A percentile compares a stretch with the other conserved stretches of the same genome.
Conservation (phyloP, 768 basidiomycete genomes). For the Ramaria rubella region DNA sequence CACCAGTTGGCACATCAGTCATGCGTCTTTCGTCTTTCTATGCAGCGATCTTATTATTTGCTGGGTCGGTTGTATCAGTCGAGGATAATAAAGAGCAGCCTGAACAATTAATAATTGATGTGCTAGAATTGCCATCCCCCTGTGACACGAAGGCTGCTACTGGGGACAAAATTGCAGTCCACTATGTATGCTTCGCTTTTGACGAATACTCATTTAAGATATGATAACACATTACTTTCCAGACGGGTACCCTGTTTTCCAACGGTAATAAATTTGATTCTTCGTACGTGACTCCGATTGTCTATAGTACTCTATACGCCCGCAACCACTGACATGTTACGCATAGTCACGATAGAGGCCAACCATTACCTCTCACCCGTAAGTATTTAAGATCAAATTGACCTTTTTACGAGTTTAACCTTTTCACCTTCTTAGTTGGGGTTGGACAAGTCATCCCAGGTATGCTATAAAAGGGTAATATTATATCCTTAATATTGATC, state of each 20-base stretch:
- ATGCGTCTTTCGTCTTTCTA: neutral
- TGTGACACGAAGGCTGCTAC: constrained; percentile 50
- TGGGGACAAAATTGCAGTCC: constrained; percentile 64
- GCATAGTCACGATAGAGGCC: constrained; percentile 59
- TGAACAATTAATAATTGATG: constrained; percentile 53
- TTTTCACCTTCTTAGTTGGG: constrained; percentile 52
- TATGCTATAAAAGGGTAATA: neutral
- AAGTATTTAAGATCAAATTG: constrained; percentile 20
- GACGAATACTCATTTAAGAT: neutral
- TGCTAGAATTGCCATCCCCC: constrained; percentile 49
- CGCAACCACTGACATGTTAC: neutral
- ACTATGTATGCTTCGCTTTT: constrained; percentile 67
- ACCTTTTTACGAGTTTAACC: neutral
- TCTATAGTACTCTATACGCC: neutral
- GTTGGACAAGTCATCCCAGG: constrained; percentile 72
- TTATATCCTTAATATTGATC: neutral
- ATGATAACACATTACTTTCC: no score
- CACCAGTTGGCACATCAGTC: neutral
- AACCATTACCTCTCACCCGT: constrained; percentile 77
- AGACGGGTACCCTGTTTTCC: constrained; percentile 77
- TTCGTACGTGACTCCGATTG: constrained; percentile 39
- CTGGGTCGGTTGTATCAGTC: neutral
- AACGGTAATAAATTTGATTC: constrained; percentile 87
- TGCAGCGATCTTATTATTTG: neutral
- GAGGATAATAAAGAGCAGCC: constrained; percentile 34